These are phyloP conservation scores for Schizophyllum amplum DNA, from an alignment of 1,284 basidiomycete genomes.

Conservation along the genomic window DNA sequence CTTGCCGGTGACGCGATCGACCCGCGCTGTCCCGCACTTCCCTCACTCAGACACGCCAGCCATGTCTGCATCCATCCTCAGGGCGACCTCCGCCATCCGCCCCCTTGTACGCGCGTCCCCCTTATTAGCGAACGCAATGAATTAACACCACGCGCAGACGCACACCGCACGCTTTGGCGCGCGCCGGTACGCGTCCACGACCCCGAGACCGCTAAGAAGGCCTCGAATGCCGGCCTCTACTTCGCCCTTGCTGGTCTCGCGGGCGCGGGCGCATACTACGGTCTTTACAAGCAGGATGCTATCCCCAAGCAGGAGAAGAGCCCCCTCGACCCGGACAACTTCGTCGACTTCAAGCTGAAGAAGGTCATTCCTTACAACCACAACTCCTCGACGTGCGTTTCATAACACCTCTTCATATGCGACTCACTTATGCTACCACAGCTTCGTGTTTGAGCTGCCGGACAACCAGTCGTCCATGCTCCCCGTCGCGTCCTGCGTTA, in stretches of 20 bases:
- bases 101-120: too few relatives aligned
- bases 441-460: constrained; percentile 84
- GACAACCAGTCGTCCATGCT: constrained; percentile 74
- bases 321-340: constrained; percentile 67
- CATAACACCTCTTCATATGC: background rate
- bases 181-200: constrained; percentile 39
- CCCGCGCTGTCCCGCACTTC: background rate
- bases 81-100: background rate
- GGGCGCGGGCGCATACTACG: background rate
- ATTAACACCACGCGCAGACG: background rate
- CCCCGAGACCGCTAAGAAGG: constrained; percentile 25
- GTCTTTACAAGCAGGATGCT: constrained; percentile 29
- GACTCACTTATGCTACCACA: constrained; percentile 18
- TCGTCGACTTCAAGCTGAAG: constrained; percentile 76
- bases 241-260: constrained; percentile 36
- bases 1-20: too few relatives aligned
- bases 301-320: constrained; percentile 42
- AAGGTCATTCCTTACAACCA: constrained; percentile 88
- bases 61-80: background rate
- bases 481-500: constrained; percentile 65
- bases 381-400: constrained; percentile 65
- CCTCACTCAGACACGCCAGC: background rate
- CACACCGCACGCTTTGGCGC: constrained; percentile 9
- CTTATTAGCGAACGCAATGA: constrained; percentile 8
- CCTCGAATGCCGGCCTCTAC: constrained; percentile 35